phyloP scores from a whole-genome alignment of 176 grass and related monocot genomes.

The Avena eriantha region DNA sequence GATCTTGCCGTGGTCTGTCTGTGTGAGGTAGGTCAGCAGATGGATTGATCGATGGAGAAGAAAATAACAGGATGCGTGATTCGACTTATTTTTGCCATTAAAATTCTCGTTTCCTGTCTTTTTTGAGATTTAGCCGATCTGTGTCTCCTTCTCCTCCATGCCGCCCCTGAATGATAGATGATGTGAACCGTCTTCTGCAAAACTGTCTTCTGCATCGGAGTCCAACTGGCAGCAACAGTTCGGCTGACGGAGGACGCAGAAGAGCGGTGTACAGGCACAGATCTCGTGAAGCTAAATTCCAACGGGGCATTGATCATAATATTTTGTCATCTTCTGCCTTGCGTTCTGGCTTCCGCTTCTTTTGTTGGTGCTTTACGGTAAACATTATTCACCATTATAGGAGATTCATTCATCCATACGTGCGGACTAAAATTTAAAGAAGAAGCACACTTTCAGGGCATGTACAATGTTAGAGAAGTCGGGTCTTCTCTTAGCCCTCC shows the following conservation, averaged over 20 bases:
- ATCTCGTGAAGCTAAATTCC: constrained; percentile 17
- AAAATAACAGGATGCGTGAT: not conserved
- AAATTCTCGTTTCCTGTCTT: not conserved
- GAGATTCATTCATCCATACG: no score
- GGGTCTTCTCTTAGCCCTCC: no score
- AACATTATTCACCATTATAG: no score
- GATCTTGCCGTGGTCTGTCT: not conserved
- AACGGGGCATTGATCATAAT: not conserved
- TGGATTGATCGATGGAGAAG: not conserved
- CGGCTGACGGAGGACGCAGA: not conserved
- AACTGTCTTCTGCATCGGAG: not conserved
- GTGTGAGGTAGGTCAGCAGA: not conserved
- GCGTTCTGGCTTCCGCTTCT: not conserved
- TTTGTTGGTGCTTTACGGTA: no score
- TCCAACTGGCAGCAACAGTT: not conserved
- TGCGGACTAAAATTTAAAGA: no score
- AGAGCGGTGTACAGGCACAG: not conserved
- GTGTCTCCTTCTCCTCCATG: not conserved
- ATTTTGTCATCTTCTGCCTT: not conserved
- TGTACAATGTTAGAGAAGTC: no score
- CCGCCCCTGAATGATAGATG: not conserved
- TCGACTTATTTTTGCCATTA: not conserved
- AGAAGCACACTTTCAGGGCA: no score
- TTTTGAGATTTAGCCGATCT: not conserved
- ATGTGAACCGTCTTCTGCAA: not conserved